These are phyloP conservation scores for Diaporthe humulicola DNA, from an alignment of 2,329 filamentous ascomycete species.

Conservation along the genomic window DNA sequence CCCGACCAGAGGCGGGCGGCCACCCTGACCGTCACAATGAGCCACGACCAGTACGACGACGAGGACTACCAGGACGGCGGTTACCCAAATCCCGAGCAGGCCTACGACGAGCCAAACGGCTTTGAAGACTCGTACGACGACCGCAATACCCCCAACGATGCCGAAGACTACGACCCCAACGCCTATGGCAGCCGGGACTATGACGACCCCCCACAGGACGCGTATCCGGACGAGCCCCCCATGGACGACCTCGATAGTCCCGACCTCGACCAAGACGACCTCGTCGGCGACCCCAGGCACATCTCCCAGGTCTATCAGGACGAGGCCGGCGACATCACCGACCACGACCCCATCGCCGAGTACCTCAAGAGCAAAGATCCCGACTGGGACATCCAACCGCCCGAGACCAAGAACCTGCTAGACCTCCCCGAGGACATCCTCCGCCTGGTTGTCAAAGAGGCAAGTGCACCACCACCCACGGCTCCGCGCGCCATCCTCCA, in stretches of 20 bases:
- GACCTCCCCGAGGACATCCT: constrained; percentile 84
- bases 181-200: constrained; percentile 25
- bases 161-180: constrained; percentile 27
- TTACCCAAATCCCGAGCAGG: constrained; percentile 29
- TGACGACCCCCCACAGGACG: constrained; percentile 31
- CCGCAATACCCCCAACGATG: constrained; percentile 27
- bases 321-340: constrained; percentile 33
- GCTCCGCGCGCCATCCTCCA: background rate
- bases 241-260: constrained; percentile 22
- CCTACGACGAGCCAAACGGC: constrained; percentile 25
- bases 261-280: background rate
- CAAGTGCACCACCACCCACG: constrained; percentile 50
- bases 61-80: constrained; percentile 24
- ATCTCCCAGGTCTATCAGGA: constrained; percentile 38
- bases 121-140: constrained; percentile 30
- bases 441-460: constrained; percentile 84
- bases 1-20: background rate
- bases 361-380: constrained; percentile 71
- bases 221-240: constrained; percentile 30
- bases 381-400: constrained; percentile 73
- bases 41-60: constrained; percentile 35
- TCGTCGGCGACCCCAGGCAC: constrained; percentile 35
- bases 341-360: constrained; percentile 47
- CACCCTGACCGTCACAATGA: constrained; percentile 19
- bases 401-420: constrained; percentile 73